Evolutionary conservation across 306 rosid species (phyloP).

Genomic region (Corylus heterophylla): DNA sequence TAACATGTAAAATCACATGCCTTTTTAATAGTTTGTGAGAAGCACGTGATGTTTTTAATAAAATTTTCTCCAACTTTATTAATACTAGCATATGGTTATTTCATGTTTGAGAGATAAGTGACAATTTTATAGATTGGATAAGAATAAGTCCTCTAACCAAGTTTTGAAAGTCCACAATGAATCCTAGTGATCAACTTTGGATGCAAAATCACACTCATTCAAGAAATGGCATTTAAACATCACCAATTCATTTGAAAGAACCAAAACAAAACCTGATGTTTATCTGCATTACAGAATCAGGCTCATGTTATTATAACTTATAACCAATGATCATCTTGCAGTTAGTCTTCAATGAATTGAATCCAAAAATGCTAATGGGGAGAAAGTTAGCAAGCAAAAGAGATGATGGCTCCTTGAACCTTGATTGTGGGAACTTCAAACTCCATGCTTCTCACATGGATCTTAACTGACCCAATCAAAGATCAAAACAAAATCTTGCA

Average conservation of each 20-base stretch:
- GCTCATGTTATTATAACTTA: not conserved
- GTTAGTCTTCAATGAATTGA: not conserved
- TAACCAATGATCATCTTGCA: not conserved
- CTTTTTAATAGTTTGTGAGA: too few species aligned
- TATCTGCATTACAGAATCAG: not conserved
- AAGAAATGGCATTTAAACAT: not conserved
- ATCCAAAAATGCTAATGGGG: not conserved
- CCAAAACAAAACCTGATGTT: not conserved
- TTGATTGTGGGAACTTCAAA: not conserved
- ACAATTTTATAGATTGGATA: too few species aligned
- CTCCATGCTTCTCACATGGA: not conserved
- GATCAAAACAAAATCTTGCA: not conserved
- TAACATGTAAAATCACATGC: too few species aligned
- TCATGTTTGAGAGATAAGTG: too few species aligned
- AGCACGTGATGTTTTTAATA: too few species aligned
- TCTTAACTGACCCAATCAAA: not conserved
- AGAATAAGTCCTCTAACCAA: too few species aligned
- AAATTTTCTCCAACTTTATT: too few species aligned
- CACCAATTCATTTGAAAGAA: not conserved
- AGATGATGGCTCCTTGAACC: not conserved
- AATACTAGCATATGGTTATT: too few species aligned
- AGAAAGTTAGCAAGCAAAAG: not conserved
- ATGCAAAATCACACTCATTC: not conserved
- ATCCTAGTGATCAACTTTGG: not conserved
- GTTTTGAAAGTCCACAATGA: too few species aligned